Evolutionary conservation across 1,284 basidiomycete species (phyloP).

Genomic region (Ceratobasidium sp.): DNA sequence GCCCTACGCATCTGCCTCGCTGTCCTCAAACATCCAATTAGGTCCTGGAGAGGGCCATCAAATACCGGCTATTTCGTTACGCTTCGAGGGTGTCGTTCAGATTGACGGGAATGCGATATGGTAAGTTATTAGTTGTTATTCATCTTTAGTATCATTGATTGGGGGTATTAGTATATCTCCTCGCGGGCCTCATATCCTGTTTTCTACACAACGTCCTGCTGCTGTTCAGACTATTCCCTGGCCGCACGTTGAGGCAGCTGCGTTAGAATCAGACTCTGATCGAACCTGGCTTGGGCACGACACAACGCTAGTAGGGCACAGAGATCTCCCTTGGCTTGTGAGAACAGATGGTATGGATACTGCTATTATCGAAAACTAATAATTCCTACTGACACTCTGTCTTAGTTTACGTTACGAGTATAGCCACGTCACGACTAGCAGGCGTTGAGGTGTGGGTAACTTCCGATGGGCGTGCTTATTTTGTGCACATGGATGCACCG

Average conservation of each 20-base stretch:
- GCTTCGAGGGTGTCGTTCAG: conserved; percentile 84
- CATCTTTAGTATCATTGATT: conserved; percentile 48
- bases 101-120: conserved; percentile 79
- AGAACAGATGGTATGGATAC: conserved; percentile 68
- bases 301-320: conserved; percentile 76
- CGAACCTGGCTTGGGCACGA: conserved; percentile 62
- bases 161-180: conserved; percentile 69
- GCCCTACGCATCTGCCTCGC: conserved; percentile 65
- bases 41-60: conserved; percentile 82
- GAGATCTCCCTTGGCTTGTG: conserved; percentile 76
- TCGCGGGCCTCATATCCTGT: conserved; percentile 71
- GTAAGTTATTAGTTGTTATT: conserved; percentile 56
- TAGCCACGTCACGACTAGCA: conserved; percentile 65
- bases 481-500: conserved; percentile 69
- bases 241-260: conserved; percentile 61
- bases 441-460: conserved; percentile 82
- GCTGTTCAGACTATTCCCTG: conserved; percentile 82
- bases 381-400: not conserved
- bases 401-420: conserved; percentile 68
- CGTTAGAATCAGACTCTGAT: conserved; percentile 51
- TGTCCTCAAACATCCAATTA: conserved; percentile 65
- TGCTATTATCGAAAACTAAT: not conserved
- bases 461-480: conserved; percentile 80
- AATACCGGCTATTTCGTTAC: conserved; percentile 70
- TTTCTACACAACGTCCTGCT: conserved; percentile 75